phyloP scores from a whole-genome alignment of 305 asterid species.

The Plantago rigida region DNA sequence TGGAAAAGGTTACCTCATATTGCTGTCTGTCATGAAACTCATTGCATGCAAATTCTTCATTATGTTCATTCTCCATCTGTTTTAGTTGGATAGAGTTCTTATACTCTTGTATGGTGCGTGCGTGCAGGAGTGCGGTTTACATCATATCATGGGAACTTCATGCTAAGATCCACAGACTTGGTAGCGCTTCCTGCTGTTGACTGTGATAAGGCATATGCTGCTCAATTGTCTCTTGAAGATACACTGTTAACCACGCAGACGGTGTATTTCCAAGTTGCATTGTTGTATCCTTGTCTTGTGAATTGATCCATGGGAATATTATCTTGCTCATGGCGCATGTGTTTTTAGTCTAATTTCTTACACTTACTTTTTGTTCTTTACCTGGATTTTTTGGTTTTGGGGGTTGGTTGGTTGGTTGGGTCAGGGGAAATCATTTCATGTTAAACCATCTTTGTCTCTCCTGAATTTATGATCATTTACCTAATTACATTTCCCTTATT shows the following conservation, averaged over 20 bases:
- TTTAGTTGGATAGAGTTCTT: slow-evolving; percentile 22
- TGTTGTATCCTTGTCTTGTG: slow-evolving; percentile 75
- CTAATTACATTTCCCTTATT: too few relatives aligned
- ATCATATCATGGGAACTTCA: slow-evolving; percentile 94
- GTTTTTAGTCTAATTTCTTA: too few relatives aligned
- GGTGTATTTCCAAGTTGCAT: slow-evolving; percentile 86
- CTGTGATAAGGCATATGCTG: slow-evolving; percentile 95
- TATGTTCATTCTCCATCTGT: slow-evolving; percentile 8
- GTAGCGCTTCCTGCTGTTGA: slow-evolving; percentile 95
- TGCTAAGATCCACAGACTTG: slow-evolving; percentile 93
- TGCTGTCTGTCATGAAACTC: slow-evolving; percentile 12
- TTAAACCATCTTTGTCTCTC: too few relatives aligned
- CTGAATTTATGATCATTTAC: too few relatives aligned
- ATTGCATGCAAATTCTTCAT: slow-evolving; percentile 15
- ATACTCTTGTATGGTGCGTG: slow-evolving; percentile 23
- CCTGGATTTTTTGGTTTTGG: too few relatives aligned
- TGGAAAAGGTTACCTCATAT: slow-evolving; percentile 66
- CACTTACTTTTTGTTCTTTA: too few relatives aligned
- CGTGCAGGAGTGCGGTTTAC: slow-evolving; percentile 84
- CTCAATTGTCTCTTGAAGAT: slow-evolving; percentile 89
- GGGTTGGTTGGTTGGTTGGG: too few relatives aligned
- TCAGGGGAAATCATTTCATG: too few relatives aligned
- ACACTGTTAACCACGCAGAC: slow-evolving; percentile 73
- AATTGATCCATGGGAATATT: not conserved
- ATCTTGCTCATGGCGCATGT: too few relatives aligned